Evolutionary conservation across 306 rosid species (phyloP).

Genomic region (Castanea mollissima): DNA sequence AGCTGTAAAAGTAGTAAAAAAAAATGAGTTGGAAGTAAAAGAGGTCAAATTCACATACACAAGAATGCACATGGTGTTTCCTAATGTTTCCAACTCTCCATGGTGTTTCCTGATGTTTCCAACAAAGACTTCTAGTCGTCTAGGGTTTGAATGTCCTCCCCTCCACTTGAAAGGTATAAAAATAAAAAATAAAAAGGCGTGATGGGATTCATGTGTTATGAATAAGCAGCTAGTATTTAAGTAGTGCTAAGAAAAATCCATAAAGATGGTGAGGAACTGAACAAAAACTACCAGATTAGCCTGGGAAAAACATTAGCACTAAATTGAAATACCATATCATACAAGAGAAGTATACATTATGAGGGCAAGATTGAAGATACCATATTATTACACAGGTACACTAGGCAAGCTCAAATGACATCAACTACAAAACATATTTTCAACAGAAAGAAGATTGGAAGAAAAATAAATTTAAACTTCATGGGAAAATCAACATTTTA

Average conservation of each 20-base stretch:
- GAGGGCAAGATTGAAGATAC: conserved; percentile 18
- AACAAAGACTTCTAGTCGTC: too few relatives aligned
- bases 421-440: conserved; percentile 22
- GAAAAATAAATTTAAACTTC: conserved; percentile 2
- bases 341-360: conserved; percentile 42
- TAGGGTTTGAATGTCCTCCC: too few relatives aligned
- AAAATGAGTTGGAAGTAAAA: too few relatives aligned
- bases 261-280: neutral
- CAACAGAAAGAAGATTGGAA: conserved; percentile 15
- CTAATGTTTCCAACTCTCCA: too few relatives aligned
- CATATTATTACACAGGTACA: conserved; percentile 44
- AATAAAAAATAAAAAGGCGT: too few relatives aligned
- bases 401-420: conserved; percentile 28
- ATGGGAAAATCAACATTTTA: conserved; percentile 21
- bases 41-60: too few relatives aligned
- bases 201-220: too few relatives aligned
- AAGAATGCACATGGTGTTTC: too few relatives aligned
- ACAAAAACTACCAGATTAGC: neutral
- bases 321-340: conserved; percentile 33
- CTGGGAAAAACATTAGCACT: conserved; percentile 14
- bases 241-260: neutral
- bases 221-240: too few relatives aligned
- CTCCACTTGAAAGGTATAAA: too few relatives aligned
- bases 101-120: too few relatives aligned
- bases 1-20: too few relatives aligned